Percentiles rank a stretch among this genome's conserved stretches.
Conservation (phyloP, 352 stramenopile genomes). For the Phytopythium helicoides region DNA sequence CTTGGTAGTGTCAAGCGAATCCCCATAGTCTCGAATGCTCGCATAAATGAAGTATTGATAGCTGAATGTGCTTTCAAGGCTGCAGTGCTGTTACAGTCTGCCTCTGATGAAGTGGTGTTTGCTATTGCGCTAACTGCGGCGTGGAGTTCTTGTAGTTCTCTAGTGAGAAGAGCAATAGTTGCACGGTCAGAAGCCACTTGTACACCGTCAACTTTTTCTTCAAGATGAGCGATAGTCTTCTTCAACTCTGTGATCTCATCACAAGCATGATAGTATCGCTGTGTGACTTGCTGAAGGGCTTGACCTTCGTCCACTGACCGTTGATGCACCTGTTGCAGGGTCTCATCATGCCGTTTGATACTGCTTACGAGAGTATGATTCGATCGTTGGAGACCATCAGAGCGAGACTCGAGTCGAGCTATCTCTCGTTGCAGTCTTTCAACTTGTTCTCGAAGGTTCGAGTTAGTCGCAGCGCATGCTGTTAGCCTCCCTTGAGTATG, state of each 20-base stretch:
- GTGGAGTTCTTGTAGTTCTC: conserved; percentile 54
- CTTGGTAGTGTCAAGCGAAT: conserved; percentile 20
- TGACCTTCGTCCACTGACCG: conserved; percentile 49
- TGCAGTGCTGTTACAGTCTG: background rate
- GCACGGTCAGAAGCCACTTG: conserved; percentile 64
- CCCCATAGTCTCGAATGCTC: conserved; percentile 31
- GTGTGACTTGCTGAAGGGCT: conserved; percentile 46
- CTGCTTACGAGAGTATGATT: conserved; percentile 58
- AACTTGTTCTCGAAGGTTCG: conserved; percentile 26
- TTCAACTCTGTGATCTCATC: conserved; percentile 76
- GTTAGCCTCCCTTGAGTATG: conserved; percentile 50
- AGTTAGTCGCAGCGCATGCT: conserved; percentile 46
- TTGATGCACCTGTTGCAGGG: conserved; percentile 54
- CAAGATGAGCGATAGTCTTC: conserved; percentile 53
- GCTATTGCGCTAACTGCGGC: conserved; percentile 6
- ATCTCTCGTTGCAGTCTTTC: conserved; percentile 25
- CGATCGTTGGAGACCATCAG: conserved; percentile 41
- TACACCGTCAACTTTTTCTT: conserved; percentile 69
- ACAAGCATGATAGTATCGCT: conserved; percentile 63
- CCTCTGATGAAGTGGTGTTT: background rate
- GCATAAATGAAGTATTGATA: conserved; percentile 31
- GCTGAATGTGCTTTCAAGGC: conserved; percentile 11
- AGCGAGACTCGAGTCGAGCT: conserved; percentile 23
- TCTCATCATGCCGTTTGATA: conserved; percentile 76
- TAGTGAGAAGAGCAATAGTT: conserved; percentile 58